These are phyloP conservation scores for Cordyceps javanica DNA, from an alignment of 2,329 filamentous ascomycete species.

Conservation along the genomic window DNA sequence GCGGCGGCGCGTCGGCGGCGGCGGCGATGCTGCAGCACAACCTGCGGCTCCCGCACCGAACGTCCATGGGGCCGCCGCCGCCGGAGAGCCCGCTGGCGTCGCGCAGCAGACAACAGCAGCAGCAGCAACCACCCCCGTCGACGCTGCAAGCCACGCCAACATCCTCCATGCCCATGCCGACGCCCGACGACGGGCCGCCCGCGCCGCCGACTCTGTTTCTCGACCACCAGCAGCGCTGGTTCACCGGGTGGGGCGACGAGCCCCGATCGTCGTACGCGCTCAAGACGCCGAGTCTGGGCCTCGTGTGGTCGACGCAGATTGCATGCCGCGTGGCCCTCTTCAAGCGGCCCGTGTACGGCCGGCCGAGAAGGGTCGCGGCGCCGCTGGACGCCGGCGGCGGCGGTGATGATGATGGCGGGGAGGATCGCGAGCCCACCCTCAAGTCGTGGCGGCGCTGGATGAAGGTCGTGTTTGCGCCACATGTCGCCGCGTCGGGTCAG, in stretches of 20 bases:
- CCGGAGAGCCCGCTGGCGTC: slow-evolving; percentile 45
- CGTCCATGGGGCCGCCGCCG: not conserved
- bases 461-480: slow-evolving; percentile 85
- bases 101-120: slow-evolving; percentile 29
- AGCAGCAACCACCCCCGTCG: slow-evolving; percentile 24
- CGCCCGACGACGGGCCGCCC: slow-evolving; percentile 25
- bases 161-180: slow-evolving; percentile 33
- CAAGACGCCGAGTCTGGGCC: slow-evolving; percentile 81
- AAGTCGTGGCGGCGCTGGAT: slow-evolving; percentile 67
- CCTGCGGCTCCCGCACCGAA: slow-evolving; percentile 22
- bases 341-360: slow-evolving; percentile 55
- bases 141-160: slow-evolving; percentile 29
- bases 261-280: slow-evolving; percentile 39
- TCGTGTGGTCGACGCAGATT: slow-evolving; percentile 89
- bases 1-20: slow-evolving; percentile 15
- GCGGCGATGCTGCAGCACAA: slow-evolving; percentile 17
- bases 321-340: slow-evolving; percentile 75
- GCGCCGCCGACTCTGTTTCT: slow-evolving; percentile 57
- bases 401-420: slow-evolving; percentile 34
- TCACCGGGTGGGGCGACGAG: slow-evolving; percentile 88
- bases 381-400: slow-evolving; percentile 26
- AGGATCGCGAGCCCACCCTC: slow-evolving; percentile 38
- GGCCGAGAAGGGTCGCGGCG: slow-evolving; percentile 29
- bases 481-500: slow-evolving; percentile 51
- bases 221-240: slow-evolving; percentile 89